Evolutionary conservation across 805 yeast species (phyloP), one percentile per base, ranked within the genome.

Genomic region (Tetrapisispora pingtungensis): DNA sequence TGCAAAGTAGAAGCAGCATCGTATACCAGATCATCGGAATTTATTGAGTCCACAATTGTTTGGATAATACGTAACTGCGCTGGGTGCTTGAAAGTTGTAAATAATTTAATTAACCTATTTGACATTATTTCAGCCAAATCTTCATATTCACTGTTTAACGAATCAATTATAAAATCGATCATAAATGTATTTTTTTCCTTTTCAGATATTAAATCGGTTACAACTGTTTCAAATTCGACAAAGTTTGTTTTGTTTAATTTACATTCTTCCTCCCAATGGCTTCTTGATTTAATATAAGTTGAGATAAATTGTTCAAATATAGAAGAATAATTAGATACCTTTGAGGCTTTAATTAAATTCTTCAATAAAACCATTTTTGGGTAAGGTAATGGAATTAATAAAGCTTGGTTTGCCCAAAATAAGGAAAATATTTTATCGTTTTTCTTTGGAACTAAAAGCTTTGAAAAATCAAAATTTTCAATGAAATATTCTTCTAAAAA

Each of bases 331-430:
- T 69, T 48, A n/a, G 57, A 54, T 17, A 53, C 42, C 20, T 57
- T 50, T 10, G 48, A 24, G 32, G 44, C 67, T 7, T 66, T 65
- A 17, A 69, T 65, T n/a, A 81, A 59, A 33, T 72, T 52, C n/a
- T 62, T 55, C 46, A 81, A 57, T 3, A 81, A 65, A 26, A 68
- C 65, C 36, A 68, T 61, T 56, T 87, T 84, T 19, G 85, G 68
- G 18, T 64, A 71, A 19, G 84, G 81, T 20, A 79, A 50, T 8
- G 75, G 63, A 20, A 72, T 65, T 8, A 66, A 52, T 33, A 68
- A 59, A 55, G 85, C 83, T 61, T 87, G 93, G 45, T 81, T 78
- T 17, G 82, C 76, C 54, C 86, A 70, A 51, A 80, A 84, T 0
- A 88, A 74, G 43, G 80, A 61, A 37, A 74, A 69, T 6, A 81